Evolutionary conservation across 257 asterid genomes (phyloP).

Genomic region (Capsicum pubescens): DNA sequence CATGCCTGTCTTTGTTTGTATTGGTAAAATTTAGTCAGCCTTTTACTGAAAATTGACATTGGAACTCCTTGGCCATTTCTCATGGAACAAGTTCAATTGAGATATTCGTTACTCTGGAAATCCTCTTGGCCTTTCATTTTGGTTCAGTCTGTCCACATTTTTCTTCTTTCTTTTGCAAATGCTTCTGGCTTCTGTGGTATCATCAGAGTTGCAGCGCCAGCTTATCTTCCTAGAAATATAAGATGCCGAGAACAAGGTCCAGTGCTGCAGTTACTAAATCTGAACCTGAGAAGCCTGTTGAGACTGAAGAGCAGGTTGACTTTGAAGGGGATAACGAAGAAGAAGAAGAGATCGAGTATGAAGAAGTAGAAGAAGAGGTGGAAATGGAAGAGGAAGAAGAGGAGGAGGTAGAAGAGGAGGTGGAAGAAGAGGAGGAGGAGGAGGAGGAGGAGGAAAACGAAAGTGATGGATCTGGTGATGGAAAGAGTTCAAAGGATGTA

Average conservation of each 20-base stretch:
- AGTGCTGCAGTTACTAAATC: slow-evolving; percentile 59
- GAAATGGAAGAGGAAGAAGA: slow-evolving; percentile 71
- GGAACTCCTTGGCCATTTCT: slow-evolving; percentile 75
- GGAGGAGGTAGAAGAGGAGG: slow-evolving; percentile 67
- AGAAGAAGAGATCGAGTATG: slow-evolving; percentile 90
- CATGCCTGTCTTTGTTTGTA: slow-evolving; percentile 69
- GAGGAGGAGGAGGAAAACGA: slow-evolving; percentile 60
- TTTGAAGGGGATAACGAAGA: slow-evolving; percentile 62
- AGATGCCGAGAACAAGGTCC: slow-evolving; percentile 87
- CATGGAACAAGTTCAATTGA: slow-evolving; percentile 73
- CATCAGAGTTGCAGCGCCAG: slow-evolving; percentile 78
- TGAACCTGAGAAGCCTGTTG: slow-evolving; percentile 66
- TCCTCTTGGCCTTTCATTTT: slow-evolving; percentile 82
- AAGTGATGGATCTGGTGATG: slow-evolving; percentile 37
- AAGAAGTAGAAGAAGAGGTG: slow-evolving; percentile 87
- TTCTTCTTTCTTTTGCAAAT: slow-evolving; percentile 89
- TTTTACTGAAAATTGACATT: slow-evolving; percentile 52
- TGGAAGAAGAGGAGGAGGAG: slow-evolving; percentile 58
- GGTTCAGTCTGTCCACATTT: slow-evolving; percentile 70
- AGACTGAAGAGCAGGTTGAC: slow-evolving; percentile 79
- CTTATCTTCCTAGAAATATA: slow-evolving; percentile 57
- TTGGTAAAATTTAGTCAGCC: slow-evolving; percentile 57
- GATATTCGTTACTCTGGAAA: slow-evolving; percentile 58
- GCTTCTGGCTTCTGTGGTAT: slow-evolving; percentile 75
- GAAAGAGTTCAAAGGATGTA: slow-evolving; percentile 50